Base-by-base conservation (phyloP, 2,329 filamentous ascomycete species). In the Fusarium haematococcum region DNA sequence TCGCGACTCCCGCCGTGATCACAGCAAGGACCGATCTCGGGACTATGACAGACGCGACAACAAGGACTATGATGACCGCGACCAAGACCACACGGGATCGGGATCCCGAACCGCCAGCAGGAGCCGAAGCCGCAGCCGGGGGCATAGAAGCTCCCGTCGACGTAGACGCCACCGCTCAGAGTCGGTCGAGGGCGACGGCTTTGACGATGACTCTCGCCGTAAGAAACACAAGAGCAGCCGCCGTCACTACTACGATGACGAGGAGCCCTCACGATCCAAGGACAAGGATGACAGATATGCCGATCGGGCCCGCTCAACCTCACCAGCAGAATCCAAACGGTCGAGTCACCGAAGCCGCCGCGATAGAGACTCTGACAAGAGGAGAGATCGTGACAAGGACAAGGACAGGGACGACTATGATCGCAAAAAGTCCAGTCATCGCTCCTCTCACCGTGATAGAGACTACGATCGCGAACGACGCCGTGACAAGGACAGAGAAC, bases 271-370 rank as follows among this genome's bases (percentile, higher is more conserved):
- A 45, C 81, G 81, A 41, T 74, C 83, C 50, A 81, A 74, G n/a
- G 68, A 70, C 20, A 70, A 60, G 66, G 81, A 84, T 73, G 83
- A 86, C 57, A 85, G 85, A 73, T 78, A 86, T 74, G 84, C 85
- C 14, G 88, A 91, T 57, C 88, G 88, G 60, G 91, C 91, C 1
- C 88, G 92, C 67, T 94, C 93, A 6, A 87, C 87, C 6, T 94
- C 93, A 3, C 89, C 88, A 2, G 89, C 90, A 14, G 87, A 88
- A 11, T 87, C 87, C 41, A 90, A 88, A 73, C 83, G 87, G 63
- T 88, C 89, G 8, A 86, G 87, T 58, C 89, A 91, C 76, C 89
- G 90, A 70, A 91, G 90, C 75, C 91, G 89, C 61, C 88, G 87
- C 73, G 90, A 93, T 48, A 86, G 86, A 67, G 85, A 85, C 66